Evolutionary conservation across 495 filamentous ascomycete genomes (phyloP), one percentile per base, ranked within the genome.

Genomic region (Trypethelium eluteriae): DNA sequence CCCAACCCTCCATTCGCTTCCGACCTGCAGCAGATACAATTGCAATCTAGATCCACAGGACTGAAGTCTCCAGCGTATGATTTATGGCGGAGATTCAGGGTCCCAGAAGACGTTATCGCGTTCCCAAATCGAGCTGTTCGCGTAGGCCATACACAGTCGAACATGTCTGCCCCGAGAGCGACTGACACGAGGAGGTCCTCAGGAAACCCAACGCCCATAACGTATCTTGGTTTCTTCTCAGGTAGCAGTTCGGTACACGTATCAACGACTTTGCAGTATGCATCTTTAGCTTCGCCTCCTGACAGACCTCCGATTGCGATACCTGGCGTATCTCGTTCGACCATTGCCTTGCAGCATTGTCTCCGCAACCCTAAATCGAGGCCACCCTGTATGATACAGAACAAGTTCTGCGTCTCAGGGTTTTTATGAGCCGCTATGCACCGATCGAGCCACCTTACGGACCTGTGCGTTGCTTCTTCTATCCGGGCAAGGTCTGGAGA

Each of bases 61-160:
- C 82, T 75, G 73, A 94, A 96, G 77, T 96, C 92, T 66, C 84
- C 77, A 6, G 90, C 85, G 74, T 86, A 96, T 32, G 78, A 76
- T n/a, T 86, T 81, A 70, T 91, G 84, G 41, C 91, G 88, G 38
- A 98, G 80, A 73, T 97, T 96, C 41, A 97, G 79, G 16, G 87
- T 86, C 35, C 94, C 94, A 34, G 81, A 74, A 63, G 88, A 85
- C 9, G 92, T 95, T 66, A 98, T 85, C 41, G 95, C 94, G 72
- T 96, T 95, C 9, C 94, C 94, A 71, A 98, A 98, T 38, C 94
- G 86, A 12, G 95, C 94, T 35, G 94, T 98, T 49, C 94, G 83
- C 35, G 94, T 98, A 7, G 93, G 95, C 95, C 95, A 98, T 5
- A 98, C 94, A 73, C 95, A 98, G 79, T 98, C 94, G 76, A 98